A percentile compares a stretch with the other conserved stretches of the same genome.
These are phyloP conservation scores for Populus ilicifolia DNA, from an alignment of 345 rosid genomes.

Conservation along the genomic window DNA sequence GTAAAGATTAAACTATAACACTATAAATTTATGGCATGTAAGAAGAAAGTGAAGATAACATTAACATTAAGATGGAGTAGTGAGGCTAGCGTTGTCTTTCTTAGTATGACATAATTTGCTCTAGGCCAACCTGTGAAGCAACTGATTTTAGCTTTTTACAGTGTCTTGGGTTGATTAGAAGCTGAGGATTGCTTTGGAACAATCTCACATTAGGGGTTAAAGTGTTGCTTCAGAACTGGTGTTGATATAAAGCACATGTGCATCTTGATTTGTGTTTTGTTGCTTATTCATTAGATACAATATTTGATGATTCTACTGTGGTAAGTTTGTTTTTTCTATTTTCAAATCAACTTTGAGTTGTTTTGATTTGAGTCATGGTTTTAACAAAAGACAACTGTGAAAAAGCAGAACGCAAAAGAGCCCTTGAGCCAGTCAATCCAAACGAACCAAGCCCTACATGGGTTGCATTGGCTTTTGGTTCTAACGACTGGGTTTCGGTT, in stretches of 20 bases:
- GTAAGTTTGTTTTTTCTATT: too few species aligned
- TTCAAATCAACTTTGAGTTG: neutral
- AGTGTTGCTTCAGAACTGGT: neutral
- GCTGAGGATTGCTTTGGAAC: neutral
- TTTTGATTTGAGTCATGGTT: neutral
- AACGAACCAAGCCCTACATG: too few species aligned
- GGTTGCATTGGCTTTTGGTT: too few species aligned
- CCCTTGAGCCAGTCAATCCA: too few species aligned
- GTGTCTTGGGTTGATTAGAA: neutral
- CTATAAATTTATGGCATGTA: neutral
- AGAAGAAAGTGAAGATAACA: neutral
- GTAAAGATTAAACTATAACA: too few species aligned
- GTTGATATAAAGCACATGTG: neutral
- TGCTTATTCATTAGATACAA: neutral
- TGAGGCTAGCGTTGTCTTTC: neutral
- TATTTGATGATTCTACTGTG: neutral
- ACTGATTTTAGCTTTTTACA: neutral
- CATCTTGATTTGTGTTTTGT: neutral
- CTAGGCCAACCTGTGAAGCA: neutral
- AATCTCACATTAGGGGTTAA: neutral
- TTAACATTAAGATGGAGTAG: neutral
- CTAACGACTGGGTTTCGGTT: neutral
- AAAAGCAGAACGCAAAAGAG: neutral
- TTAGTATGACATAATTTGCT: neutral
- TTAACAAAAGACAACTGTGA: neutral